phyloP scores from a whole-genome alignment of 1,284 basidiomycete species.

The Mycena sp. region DNA sequence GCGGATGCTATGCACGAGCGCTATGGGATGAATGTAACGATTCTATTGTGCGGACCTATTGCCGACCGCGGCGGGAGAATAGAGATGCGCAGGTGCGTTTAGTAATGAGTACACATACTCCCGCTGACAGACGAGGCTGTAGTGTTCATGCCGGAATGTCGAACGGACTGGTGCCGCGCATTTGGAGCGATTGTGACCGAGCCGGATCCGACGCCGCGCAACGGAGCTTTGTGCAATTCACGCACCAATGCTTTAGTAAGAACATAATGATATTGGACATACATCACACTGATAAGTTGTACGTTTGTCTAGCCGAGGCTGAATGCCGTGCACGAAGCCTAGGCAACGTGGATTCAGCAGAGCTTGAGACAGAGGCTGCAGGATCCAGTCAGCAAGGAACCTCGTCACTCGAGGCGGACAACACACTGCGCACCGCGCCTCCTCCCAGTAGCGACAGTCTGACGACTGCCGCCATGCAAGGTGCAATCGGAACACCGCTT shows the following conservation, averaged over 20 bases:
- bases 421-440: no score
- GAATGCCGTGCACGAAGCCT: not conserved
- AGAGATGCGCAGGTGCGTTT: not conserved
- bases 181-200: not conserved
- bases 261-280: no score
- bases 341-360: no score
- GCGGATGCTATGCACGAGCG: not conserved
- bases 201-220: not conserved
- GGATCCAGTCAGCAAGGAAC: no score
- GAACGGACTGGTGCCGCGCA: not conserved
- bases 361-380: no score
- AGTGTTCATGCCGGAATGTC: not conserved
- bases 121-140: no score
- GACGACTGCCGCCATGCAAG: no score
- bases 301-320: not conserved
- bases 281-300: no score
- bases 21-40: not conserved
- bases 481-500: no score
- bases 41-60: not conserved
- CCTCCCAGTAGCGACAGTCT: no score
- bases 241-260: not conserved
- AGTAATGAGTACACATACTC: no score
- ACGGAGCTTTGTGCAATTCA: not conserved
- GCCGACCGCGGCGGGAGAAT: not conserved
- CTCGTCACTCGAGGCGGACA: no score